Conservation (phyloP, 208 protist genomes). For the Acanthamoeba royreba region DNA sequence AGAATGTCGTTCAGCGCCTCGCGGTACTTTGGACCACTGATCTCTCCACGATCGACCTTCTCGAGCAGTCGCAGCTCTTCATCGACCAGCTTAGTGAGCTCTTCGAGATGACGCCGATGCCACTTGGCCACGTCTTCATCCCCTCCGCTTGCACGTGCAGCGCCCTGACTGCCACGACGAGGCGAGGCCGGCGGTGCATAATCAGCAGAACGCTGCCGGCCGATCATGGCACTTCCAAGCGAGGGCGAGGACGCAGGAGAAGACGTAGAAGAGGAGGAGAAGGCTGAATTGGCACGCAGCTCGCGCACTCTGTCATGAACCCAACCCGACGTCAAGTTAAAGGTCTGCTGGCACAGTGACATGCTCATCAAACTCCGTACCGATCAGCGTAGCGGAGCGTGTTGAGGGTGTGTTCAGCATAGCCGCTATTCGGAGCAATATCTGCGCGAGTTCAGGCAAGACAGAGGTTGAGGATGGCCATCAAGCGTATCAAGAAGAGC, state of each 20-base stretch:
- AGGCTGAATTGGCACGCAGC: background rate
- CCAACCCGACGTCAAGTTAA: background rate
- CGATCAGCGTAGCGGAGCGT: slow-evolving; percentile 97
- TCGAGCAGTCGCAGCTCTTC: slow-evolving; percentile 91
- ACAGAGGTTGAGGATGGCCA: background rate
- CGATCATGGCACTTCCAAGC: background rate
- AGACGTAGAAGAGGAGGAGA: background rate
- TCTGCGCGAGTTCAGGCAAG: slow-evolving; percentile 24
- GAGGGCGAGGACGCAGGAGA: background rate
- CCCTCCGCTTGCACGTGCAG: background rate
- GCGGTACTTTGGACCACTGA: background rate
- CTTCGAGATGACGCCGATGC: slow-evolving; percentile 90
- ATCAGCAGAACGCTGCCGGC: background rate
- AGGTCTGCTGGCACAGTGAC: background rate
- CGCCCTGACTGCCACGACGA: background rate
- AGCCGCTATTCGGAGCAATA: slow-evolving; percentile 86
- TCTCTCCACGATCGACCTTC: slow-evolving; percentile 80
- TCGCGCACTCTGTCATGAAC: background rate
- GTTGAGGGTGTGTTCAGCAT: slow-evolving; percentile 97
- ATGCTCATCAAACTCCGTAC: background rate
- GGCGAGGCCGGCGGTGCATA: background rate
- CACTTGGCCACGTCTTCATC: slow-evolving; percentile 87
- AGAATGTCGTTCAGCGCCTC: background rate
- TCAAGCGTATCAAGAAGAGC: background rate
- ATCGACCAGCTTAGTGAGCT: slow-evolving; percentile 90